phyloP scores from a whole-genome alignment of 305 asterid genomes.

The Fraxinus paxiana region DNA sequence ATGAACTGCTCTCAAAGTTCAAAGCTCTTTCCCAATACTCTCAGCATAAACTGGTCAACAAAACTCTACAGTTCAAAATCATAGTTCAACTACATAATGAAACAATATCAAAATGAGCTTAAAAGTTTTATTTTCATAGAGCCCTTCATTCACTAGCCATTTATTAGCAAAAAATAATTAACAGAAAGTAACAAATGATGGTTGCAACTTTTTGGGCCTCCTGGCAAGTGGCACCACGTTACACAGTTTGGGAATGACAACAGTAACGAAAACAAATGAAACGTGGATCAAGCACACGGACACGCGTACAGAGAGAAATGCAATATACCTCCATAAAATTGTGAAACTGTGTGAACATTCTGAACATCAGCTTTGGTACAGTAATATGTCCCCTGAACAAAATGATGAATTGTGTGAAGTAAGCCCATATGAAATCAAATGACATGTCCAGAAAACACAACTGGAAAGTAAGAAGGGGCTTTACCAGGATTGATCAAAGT shows the following conservation, averaged over 20 bases:
- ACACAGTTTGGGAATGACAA: background rate
- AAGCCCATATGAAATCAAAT: slow-evolving; percentile 11
- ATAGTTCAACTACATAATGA: background rate
- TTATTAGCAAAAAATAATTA: slow-evolving; percentile 1
- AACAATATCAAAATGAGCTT: background rate
- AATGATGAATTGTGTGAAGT: slow-evolving; percentile 10
- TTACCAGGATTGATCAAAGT: slow-evolving; percentile 98
- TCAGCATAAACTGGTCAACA: background rate
- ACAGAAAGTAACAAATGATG: background rate
- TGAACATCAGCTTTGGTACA: slow-evolving; percentile 70
- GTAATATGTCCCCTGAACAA: slow-evolving; percentile 73
- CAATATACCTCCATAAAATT: slow-evolving; percentile 91
- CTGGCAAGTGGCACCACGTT: background rate
- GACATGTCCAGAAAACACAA: background rate
- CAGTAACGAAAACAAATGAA: background rate
- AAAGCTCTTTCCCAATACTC: background rate
- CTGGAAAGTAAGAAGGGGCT: slow-evolving; percentile 18
- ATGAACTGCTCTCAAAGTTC: background rate
- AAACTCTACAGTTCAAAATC: slow-evolving; percentile 11
- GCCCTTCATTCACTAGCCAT: background rate
- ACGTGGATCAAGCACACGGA: background rate
- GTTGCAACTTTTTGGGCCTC: background rate
- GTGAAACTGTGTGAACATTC: slow-evolving; percentile 96
- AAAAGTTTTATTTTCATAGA: background rate
- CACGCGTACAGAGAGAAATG: background rate